phyloP scores from a whole-genome alignment of 208 protist species.

The Acanthamoeba divionensis region DNA sequence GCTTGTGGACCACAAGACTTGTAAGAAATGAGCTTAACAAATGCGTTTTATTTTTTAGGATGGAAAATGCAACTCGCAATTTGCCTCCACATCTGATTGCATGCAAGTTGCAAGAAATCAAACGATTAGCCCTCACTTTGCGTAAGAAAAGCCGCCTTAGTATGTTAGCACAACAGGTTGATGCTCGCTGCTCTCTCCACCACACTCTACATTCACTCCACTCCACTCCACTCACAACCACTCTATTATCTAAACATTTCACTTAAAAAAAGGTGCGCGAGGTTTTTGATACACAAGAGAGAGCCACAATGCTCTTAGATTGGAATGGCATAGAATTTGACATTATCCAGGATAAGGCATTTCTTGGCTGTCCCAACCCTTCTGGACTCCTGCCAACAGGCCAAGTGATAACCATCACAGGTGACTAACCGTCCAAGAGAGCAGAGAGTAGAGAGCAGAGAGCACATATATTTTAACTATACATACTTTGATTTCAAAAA shows the following conservation, averaged over 20 bases:
- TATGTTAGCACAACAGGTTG: neutral
- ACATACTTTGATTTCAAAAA: neutral
- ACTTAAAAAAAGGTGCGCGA: neutral
- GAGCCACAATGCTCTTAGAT: slow-evolving; percentile 13
- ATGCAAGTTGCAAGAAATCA: slow-evolving; percentile 12
- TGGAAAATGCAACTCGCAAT: slow-evolving; percentile 4
- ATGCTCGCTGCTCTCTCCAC: no score
- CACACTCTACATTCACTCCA: no score
- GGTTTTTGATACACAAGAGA: neutral
- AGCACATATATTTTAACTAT: neutral
- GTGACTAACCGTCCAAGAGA: neutral
- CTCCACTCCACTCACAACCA: neutral
- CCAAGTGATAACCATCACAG: neutral
- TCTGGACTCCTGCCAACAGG: neutral
- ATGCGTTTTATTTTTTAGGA: no score
- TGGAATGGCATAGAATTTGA: slow-evolving; percentile 45
- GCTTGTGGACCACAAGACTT: no score
- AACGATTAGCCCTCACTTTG: neutral
- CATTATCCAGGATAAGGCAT: slow-evolving; percentile 48
- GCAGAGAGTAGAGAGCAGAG: neutral
- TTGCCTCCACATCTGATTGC: neutral
- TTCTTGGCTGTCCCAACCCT: neutral
- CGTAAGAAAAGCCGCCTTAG: slow-evolving; percentile 31
- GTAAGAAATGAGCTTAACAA: no score
- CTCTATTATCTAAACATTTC: neutral